Evolutionary conservation across 225 moss, liverwort and hornwort genomes (phyloP), one percentile per base, ranked within the genome.

Genomic region (Marchantia paleacea): DNA sequence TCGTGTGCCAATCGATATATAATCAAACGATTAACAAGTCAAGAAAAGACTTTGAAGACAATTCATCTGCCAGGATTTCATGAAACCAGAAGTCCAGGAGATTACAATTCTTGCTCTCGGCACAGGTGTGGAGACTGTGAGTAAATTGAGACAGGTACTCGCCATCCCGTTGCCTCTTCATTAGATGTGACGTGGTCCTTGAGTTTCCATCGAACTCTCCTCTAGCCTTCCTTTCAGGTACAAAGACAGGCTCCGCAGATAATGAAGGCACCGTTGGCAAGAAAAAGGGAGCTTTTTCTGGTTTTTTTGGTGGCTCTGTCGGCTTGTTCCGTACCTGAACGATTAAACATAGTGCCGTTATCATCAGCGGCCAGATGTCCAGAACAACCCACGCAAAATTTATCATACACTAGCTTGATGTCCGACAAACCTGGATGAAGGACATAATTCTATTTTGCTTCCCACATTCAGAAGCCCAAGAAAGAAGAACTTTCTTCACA

Each of bases 231-330:
- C 53, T 75, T 63, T 84, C 86, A 78, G 85, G 80, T 73, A 89
- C 61, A 72, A 94, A 94, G 1, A 80, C 73, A 22, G 90, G 99
- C n/a, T 89, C 91, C 6, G 86, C 90, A 70, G 91, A 88, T 74
- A 95, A 90, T 16, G 95, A 88, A 71, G 95, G 91, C 69, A 95
- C 64, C 13, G 90, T 91, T 10, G 97, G 97, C 31, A 99, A 80
- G 64, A 99, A 99, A 71, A 99, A 99, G 22, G 99, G 99, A 12
- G 95, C 94, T 75, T 88, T 90, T 79, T 95, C 94, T 77, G 92
- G 93, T 83, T 95, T 99, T 78, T 95, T 99, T 14, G 95, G 94
- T 72, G 99, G 91, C 28, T 90, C 95, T 47, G 72, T 85, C n/a
- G 94, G 99, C 90, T 99, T 94, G 89, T 99, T 99, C 24, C 95